phyloP scores from a whole-genome alignment of 257 asterid species.

The Gentiana dahurica region DNA sequence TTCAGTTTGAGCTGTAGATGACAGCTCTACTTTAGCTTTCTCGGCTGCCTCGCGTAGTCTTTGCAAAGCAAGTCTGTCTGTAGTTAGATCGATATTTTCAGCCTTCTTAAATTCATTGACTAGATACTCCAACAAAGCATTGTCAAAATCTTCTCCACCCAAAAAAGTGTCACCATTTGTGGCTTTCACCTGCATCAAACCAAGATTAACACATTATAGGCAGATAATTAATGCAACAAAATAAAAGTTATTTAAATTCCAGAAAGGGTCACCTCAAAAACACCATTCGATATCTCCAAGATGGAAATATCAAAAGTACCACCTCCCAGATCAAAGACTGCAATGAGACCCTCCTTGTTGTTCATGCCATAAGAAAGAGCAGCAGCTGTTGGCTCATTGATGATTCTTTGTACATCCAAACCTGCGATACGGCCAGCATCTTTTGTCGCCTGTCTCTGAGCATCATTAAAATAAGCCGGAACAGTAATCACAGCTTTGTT shows the following conservation, averaged over 20 bases:
- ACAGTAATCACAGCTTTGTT: conserved; percentile 55
- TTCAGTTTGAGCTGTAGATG: conserved; percentile 70
- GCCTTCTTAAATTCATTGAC: conserved; percentile 53
- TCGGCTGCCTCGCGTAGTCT: conserved; percentile 81
- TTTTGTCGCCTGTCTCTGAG: conserved; percentile 86
- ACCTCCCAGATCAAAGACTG: conserved; percentile 80
- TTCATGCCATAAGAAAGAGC: conserved; percentile 76
- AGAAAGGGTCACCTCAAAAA: conserved; percentile 46
- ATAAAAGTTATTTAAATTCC: not conserved
- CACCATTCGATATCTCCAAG: conserved; percentile 74
- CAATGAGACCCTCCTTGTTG: conserved; percentile 73
- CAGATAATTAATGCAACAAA: not conserved
- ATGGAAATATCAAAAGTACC: conserved; percentile 83
- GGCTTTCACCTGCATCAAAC: conserved; percentile 55
- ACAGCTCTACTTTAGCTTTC: conserved; percentile 74
- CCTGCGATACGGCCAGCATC: conserved; percentile 85
- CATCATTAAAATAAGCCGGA: conserved; percentile 83
- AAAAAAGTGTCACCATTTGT: conserved; percentile 72
- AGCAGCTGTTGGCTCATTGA: conserved; percentile 84
- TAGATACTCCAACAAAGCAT: conserved; percentile 48
- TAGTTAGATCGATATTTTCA: conserved; percentile 51
- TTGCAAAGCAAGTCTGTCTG: conserved; percentile 65
- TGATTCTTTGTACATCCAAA: conserved; percentile 67
- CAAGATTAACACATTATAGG: not conserved
- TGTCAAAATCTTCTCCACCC: conserved; percentile 84